Evolutionary conservation across 441 rosid genomes (phyloP), one percentile per base, ranked within the genome.

Genomic region (Raphanus hybrid): DNA sequence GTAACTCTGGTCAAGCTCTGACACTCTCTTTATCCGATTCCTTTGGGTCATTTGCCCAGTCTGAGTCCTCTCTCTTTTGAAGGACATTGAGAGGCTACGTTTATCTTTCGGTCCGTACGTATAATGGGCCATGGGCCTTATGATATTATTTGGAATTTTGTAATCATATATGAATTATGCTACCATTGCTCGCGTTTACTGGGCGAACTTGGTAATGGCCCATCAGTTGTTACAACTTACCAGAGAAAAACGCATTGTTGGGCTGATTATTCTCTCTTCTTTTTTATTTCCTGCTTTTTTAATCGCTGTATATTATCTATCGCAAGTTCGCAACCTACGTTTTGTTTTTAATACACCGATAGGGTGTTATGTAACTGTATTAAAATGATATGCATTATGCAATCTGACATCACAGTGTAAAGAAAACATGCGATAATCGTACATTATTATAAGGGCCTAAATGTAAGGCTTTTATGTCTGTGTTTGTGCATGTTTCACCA

Each of bases 401-500:
- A 68, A 54, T 68, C 58, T 74, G 78, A 73, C 75, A 74, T 68
- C 67, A 68, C 62, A 54, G 29, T 35, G 67, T 61, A 74, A 67
- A 74, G 74, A 67, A 69, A 69, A 23, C 45, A 74, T 57, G 78
- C 66, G 74, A 74, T 79, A 14, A 74, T 79, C 48, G 63, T 45
- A 41, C 78, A 57, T 74, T 79, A 69, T 69, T 15, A 32, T 3
- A 35, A 64, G 70, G 35, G n/a, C 69, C 75, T 61, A 57, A 58
- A 34, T 54, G 63, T 64, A 26, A 34, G 68, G 72, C 59, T 79
- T 34, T 64, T 75, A 60, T 60, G 69, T 75, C 69, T 20, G 26
- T 69, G 78, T 74, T 54, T 74, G 78, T 79, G 82, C 78, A 74
- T 79, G 75, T 32, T 70, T 64, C 79, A 79, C 82, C 78, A 70